A percentile compares a stretch with the other conserved stretches of the same genome.
Conservation (phyloP, 148 eudicot species). For the Polygonum aviculare region DNA sequence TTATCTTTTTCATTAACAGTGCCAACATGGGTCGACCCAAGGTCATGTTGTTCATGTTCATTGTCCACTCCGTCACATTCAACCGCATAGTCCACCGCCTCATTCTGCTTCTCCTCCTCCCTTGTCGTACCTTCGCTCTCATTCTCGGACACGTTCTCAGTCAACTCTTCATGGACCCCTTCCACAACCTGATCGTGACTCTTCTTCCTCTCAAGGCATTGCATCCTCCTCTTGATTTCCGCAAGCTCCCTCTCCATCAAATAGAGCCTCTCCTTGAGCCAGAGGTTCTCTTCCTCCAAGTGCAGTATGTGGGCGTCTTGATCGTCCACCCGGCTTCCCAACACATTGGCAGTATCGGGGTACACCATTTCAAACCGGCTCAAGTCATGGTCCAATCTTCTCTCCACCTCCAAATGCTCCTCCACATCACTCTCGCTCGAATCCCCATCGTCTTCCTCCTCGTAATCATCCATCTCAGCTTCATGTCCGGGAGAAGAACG, state of each 20-base stretch:
- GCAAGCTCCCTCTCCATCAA: constrained; percentile 87
- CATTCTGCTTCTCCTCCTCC: constrained; percentile 35
- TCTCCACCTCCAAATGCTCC: constrained; percentile 93
- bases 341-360: constrained; percentile 42
- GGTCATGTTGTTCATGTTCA: constrained; percentile 6
- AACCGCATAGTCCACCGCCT: constrained; percentile 29
- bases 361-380: constrained; percentile 90
- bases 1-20: constrained; percentile 6
- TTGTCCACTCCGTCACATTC: neutral
- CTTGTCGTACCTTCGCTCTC: constrained; percentile 54
- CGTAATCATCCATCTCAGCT: constrained; percentile 51
- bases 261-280: constrained; percentile 73
- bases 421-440: constrained; percentile 93
- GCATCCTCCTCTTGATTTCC: constrained; percentile 71
- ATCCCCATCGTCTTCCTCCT: constrained; percentile 68
- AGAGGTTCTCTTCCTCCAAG: constrained; percentile 80
- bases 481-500: constrained; percentile 54
- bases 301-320: constrained; percentile 84
- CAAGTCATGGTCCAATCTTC: constrained; percentile 86
- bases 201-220: constrained; percentile 43
- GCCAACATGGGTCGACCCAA: constrained; percentile 4
- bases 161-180: constrained; percentile 58
- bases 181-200: constrained; percentile 17
- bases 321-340: constrained; percentile 90
- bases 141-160: constrained; percentile 74